Evolutionary conservation across 768 basidiomycete species (phyloP).

Genomic region (Pleurotus platypus): DNA sequence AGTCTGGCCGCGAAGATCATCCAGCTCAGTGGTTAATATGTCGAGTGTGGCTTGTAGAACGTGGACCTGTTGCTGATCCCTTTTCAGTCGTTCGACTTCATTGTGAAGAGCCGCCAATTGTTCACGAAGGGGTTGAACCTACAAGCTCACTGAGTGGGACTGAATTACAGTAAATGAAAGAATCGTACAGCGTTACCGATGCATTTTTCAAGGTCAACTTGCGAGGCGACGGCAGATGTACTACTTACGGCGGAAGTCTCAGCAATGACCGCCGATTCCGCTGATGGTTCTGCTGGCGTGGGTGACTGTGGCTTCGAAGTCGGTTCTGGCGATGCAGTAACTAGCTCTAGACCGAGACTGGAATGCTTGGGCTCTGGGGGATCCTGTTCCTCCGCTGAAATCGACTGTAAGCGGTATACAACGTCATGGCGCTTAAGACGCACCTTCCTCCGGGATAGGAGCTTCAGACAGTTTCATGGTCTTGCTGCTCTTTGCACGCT

Average conservation of each 20-base stretch:
- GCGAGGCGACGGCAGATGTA: constrained; percentile 14
- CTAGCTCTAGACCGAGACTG: too few species aligned
- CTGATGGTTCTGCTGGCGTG: constrained; percentile 15
- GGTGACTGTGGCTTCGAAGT: background rate
- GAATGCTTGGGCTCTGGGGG: constrained; percentile 9
- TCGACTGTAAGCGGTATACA: background rate
- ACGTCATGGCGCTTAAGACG: constrained; percentile 7
- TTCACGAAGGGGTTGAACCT: constrained; percentile 3
- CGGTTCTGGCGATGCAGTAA: too few species aligned
- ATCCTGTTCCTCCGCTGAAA: constrained; percentile 5
- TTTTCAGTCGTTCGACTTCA: constrained; percentile 29
- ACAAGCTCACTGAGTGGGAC: background rate
- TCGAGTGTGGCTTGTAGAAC: constrained; percentile 33
- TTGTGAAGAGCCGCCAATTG: constrained; percentile 18
- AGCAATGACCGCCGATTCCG: background rate
- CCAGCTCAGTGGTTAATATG: constrained; percentile 25
- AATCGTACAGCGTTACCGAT: constrained; percentile 31
- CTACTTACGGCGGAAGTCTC: background rate
- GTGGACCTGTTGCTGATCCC: constrained; percentile 28
- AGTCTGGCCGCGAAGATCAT: constrained; percentile 23
- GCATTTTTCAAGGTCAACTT: constrained; percentile 21
- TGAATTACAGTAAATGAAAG: background rate
- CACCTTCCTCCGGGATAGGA: constrained; percentile 58
- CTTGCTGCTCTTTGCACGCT: constrained; percentile 47
- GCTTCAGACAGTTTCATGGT: constrained; percentile 48